Conservation (phyloP, 371 early-diverging fungal genomes). For the Lichtheimia hyalospora region DNA sequence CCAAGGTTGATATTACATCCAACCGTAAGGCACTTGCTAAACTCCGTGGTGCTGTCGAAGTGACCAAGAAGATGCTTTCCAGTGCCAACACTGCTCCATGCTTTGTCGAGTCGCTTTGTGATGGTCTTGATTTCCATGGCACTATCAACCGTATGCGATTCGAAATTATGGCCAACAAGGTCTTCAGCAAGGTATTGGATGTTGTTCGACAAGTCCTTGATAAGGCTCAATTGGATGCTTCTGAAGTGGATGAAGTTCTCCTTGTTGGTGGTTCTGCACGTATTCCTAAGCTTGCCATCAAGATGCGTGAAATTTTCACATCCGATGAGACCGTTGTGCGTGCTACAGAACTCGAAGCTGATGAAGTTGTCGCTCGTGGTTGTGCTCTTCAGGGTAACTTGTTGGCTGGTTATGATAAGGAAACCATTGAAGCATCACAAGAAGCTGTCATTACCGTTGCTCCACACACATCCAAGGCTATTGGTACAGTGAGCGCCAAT, state of each 20-base stretch:
- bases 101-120: constrained; percentile 87
- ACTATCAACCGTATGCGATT: constrained; percentile 90
- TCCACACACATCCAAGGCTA: constrained; percentile 68
- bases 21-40: constrained; percentile 82
- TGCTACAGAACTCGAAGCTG: constrained; percentile 62
- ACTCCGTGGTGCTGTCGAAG: constrained; percentile 83
- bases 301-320: constrained; percentile 84
- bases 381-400: constrained; percentile 95
- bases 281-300: constrained; percentile 94
- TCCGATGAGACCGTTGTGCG: constrained; percentile 79
- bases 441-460: constrained; percentile 67
- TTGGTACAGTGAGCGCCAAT: constrained; percentile 77
- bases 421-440: constrained; percentile 53
- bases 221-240: constrained; percentile 65
- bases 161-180: constrained; percentile 83
- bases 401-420: constrained; percentile 59
- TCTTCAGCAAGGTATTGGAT: constrained; percentile 76
- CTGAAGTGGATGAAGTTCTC: constrained; percentile 86
- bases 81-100: constrained; percentile 87
- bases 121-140: constrained; percentile 92
- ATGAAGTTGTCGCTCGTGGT: constrained; percentile 98
- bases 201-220: constrained; percentile 73
- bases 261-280: constrained; percentile 98
- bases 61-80: constrained; percentile 94
- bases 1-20: constrained; percentile 73